Conservation (phyloP, 345 rosid genomes). For the Eutrema yunnanense region DNA sequence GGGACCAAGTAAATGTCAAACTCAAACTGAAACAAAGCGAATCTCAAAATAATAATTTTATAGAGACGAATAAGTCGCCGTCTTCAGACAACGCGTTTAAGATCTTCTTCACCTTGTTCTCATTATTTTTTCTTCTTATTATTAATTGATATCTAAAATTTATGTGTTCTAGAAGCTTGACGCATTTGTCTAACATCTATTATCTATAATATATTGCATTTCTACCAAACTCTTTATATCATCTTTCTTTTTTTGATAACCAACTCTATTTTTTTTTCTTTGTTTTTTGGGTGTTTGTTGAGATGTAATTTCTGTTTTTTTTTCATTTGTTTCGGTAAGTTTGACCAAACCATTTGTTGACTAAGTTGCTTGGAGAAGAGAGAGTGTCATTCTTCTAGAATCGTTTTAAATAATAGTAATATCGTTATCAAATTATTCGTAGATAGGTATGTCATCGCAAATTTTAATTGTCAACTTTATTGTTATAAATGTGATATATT, state of each 20-base stretch:
- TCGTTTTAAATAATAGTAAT: neutral
- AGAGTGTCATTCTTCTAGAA: constrained; percentile 21
- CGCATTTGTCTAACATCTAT: neutral
- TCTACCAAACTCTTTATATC: constrained; percentile 20
- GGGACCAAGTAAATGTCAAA: constrained; percentile 18
- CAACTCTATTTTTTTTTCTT: neutral
- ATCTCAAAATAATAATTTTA: constrained; percentile 5
- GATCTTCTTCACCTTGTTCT: constrained; percentile 24
- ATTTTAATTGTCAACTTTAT: neutral
- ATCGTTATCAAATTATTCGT: constrained; percentile 1
- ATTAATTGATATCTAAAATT: no score
- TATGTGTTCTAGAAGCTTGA: constrained; percentile 26
- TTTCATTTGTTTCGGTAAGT: constrained; percentile 1
- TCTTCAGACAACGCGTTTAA: constrained; percentile 27
- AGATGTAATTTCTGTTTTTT: constrained; percentile 14
- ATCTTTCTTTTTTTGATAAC: neutral
- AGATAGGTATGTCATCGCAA: neutral
- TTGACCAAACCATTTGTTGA: constrained; percentile 17
- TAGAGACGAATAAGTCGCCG: constrained; percentile 27
- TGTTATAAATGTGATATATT: neutral
- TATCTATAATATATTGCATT: constrained; percentile 3
- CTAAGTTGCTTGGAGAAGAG: constrained; percentile 19
- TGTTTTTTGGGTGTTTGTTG: constrained; percentile 20
- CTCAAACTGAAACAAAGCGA: constrained; percentile 21
- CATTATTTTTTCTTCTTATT: neutral